Evolutionary conservation across 805 yeast genomes (phyloP).

Genomic region (Isabelozyma rhagii): DNA sequence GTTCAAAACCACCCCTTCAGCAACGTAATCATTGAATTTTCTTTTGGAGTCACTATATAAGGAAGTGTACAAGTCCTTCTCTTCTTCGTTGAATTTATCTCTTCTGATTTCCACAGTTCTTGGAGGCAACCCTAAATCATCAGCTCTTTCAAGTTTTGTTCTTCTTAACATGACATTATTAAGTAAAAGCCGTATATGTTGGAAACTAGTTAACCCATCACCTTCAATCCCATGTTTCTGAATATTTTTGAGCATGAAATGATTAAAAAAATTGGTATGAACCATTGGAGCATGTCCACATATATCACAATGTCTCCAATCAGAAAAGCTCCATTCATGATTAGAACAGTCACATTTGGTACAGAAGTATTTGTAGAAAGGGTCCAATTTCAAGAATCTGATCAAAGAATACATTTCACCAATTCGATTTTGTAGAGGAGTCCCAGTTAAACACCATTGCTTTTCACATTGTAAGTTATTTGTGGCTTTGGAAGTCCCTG

Average conservation of each 20-base stretch:
- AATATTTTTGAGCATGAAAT: slow-evolving; percentile 90
- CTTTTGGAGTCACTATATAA: slow-evolving; percentile 84
- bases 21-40: slow-evolving; percentile 87
- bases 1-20: slow-evolving; percentile 93
- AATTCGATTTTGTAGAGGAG: slow-evolving; percentile 93
- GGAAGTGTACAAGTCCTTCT: slow-evolving; percentile 85
- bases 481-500: slow-evolving; percentile 92
- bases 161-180: slow-evolving; percentile 87
- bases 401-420: slow-evolving; percentile 95
- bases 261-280: slow-evolving; percentile 93
- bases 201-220: slow-evolving; percentile 76
- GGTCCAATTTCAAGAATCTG: slow-evolving; percentile 77
- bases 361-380: slow-evolving; percentile 88
- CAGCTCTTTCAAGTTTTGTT: slow-evolving; percentile 94
- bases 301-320: slow-evolving; percentile 75
- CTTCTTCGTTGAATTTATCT: slow-evolving; percentile 90
- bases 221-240: slow-evolving; percentile 81
- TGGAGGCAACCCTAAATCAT: slow-evolving; percentile 96
- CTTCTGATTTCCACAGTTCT: slow-evolving; percentile 85
- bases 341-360: slow-evolving; percentile 88
- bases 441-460: slow-evolving; percentile 92
- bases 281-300: slow-evolving; percentile 95
- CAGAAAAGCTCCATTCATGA: slow-evolving; percentile 79
- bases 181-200: slow-evolving; percentile 68
- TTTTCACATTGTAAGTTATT: slow-evolving; percentile 67